A percentile compares a stretch with the other conserved stretches of the same genome.
Conservation (phyloP, 768 basidiomycete genomes). For the Leccinum fibrillosum region DNA sequence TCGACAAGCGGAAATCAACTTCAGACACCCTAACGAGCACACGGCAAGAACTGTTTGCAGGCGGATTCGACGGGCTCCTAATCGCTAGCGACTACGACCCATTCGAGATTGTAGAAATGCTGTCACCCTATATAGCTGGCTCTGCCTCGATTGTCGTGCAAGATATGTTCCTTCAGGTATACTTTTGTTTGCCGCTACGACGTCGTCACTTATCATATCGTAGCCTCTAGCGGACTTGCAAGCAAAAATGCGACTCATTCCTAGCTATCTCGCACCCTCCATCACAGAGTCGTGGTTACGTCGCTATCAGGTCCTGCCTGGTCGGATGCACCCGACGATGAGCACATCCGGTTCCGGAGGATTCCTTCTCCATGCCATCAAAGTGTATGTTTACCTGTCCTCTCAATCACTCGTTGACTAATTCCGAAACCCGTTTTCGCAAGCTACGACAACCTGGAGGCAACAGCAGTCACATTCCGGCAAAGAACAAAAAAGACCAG, state of each 20-base stretch:
- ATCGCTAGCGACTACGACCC: conserved; percentile 86
- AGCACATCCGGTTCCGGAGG: conserved; percentile 86
- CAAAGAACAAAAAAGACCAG: conserved; percentile 34
- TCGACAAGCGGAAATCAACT: conserved; percentile 76
- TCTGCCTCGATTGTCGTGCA: conserved; percentile 87
- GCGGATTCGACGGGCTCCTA: conserved; percentile 89
- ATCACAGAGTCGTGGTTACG: conserved; percentile 87
- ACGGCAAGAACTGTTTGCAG: conserved; percentile 78
- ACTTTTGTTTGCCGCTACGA: conserved; percentile 7
- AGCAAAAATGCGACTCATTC: conserved; percentile 58
- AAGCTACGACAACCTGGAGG: conserved; percentile 66
- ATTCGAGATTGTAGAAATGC: conserved; percentile 68
- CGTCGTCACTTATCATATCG: conserved; percentile 2
- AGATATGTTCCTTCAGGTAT: conserved; percentile 75
- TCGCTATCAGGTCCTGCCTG: conserved; percentile 93
- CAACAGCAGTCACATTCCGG: conserved; percentile 48
- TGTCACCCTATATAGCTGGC: conserved; percentile 77
- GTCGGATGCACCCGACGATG: conserved; percentile 95
- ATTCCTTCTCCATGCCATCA: conserved; percentile 79
- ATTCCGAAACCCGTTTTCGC: background rate
- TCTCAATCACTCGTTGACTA: background rate
- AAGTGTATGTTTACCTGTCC: conserved; percentile 55
- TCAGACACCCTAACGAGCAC: conserved; percentile 56
- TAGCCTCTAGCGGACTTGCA: conserved; percentile 80
- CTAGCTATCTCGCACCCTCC: conserved; percentile 71